phyloP scores from a whole-genome alignment of 2,329 filamentous ascomycete species.

The Tolypocladium ovalisporum region DNA sequence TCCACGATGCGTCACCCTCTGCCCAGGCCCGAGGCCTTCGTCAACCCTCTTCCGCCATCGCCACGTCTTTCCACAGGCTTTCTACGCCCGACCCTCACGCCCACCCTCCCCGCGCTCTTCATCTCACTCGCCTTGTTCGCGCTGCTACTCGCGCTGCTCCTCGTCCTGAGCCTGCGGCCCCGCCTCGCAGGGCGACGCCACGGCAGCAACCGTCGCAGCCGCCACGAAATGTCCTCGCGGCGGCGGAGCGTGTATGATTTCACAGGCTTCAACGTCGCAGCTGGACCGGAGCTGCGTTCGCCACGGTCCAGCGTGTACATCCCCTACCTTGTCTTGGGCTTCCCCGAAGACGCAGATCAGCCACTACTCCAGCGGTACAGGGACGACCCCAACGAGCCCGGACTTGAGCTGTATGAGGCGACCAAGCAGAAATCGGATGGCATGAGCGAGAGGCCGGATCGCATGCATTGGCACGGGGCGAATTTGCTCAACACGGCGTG shows the following conservation, averaged over 20 bases:
- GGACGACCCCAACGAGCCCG: background rate
- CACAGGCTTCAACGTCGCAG: background rate
- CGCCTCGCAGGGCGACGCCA: background rate
- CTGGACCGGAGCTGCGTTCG: background rate
- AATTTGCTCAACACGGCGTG: slow-evolving; percentile 9
- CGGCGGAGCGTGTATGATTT: background rate
- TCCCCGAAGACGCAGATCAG: background rate
- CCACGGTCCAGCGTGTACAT: background rate
- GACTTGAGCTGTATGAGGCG: background rate
- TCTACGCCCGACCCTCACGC: background rate
- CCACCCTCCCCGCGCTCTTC: background rate
- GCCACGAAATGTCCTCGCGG: background rate
- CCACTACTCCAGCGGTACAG: background rate
- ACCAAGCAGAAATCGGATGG: background rate
- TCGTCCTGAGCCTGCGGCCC: background rate
- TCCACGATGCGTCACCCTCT: background rate
- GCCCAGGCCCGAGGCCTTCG: background rate
- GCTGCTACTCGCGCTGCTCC: background rate
- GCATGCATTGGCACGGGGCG: slow-evolving; percentile 5
- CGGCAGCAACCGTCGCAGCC: background rate
- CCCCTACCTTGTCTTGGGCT: background rate
- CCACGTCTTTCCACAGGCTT: background rate
- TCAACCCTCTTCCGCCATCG: background rate
- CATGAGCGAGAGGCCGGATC: background rate
- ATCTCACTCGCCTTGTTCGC: background rate